phyloP scores from a whole-genome alignment of 805 yeast genomes.

The Candida coquimbonensis region DNA sequence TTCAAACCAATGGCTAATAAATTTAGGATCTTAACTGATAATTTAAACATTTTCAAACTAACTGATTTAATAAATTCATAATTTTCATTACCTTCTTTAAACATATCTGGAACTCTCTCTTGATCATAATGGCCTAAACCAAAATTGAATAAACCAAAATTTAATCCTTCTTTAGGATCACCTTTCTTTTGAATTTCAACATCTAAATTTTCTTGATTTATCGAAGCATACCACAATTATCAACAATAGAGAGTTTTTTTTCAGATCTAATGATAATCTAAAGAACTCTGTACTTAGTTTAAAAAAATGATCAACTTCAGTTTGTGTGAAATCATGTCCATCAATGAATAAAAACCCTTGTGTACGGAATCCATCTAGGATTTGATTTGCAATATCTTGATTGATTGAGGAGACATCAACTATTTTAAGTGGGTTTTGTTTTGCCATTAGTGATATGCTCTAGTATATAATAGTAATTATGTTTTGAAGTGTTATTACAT shows the following conservation, averaged over 20 bases:
- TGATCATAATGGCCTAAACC: slow-evolving; percentile 36
- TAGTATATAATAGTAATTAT: too few species aligned
- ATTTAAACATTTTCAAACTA: slow-evolving; percentile 39
- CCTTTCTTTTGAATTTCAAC: slow-evolving; percentile 28
- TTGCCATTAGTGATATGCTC: too few species aligned
- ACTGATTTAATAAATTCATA: slow-evolving; percentile 31
- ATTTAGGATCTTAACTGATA: slow-evolving; percentile 43
- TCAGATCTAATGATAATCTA: slow-evolving; percentile 41
- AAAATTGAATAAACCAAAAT: slow-evolving; percentile 51
- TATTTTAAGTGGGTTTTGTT: slow-evolving; percentile 41
- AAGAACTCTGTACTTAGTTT: slow-evolving; percentile 45
- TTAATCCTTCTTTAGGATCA: slow-evolving; percentile 66
- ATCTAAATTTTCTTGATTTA: slow-evolving; percentile 43
- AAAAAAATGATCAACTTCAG: slow-evolving; percentile 47
- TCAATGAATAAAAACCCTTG: slow-evolving; percentile 63
- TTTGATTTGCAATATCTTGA: slow-evolving; percentile 38
- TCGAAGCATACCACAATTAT: slow-evolving; percentile 58
- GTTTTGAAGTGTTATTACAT: too few species aligned
- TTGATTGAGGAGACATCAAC: slow-evolving; percentile 46
- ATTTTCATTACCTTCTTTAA: slow-evolving; percentile 34
- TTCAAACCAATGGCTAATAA: slow-evolving; percentile 57
- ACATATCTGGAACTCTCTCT: slow-evolving; percentile 45
- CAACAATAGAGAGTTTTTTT: slow-evolving; percentile 42
- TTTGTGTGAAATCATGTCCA: slow-evolving; percentile 53
- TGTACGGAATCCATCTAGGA: slow-evolving; percentile 51